phyloP scores from a whole-genome alignment of 768 basidiomycete species.

The Neoboletus magnificus region DNA sequence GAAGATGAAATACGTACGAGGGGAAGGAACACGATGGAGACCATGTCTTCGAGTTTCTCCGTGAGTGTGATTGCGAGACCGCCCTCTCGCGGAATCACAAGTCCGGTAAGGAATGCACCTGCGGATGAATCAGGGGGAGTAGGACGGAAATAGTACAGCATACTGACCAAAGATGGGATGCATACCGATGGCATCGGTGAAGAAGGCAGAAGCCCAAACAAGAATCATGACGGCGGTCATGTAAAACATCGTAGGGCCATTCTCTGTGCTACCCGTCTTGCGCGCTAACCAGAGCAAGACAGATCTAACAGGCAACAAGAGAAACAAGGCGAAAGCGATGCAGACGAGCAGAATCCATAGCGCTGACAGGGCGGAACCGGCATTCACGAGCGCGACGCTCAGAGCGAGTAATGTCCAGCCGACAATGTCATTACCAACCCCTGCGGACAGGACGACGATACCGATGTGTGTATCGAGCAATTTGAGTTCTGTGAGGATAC shows the following conservation, averaged over 20 bases:
- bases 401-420: conserved; percentile 90
- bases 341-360: conserved; percentile 81
- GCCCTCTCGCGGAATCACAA: conserved; percentile 84
- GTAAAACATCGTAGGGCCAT: conserved; percentile 82
- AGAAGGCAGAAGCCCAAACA: conserved; percentile 84
- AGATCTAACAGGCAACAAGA: conserved; percentile 64
- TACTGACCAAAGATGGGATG: conserved; percentile 80
- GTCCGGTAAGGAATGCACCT: conserved; percentile 80
- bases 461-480: conserved; percentile 90
- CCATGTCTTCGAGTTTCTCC: conserved; percentile 92
- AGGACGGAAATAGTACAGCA: not conserved
- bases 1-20: conserved; percentile 42
- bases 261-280: conserved; percentile 75
- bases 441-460: conserved; percentile 88
- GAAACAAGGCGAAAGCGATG: conserved; percentile 75
- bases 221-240: conserved; percentile 83
- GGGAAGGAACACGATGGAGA: conserved; percentile 84
- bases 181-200: conserved; percentile 91
- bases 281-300: conserved; percentile 69
- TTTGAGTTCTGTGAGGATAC: conserved; percentile 88
- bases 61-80: conserved; percentile 85
- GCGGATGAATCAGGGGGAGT: not conserved
- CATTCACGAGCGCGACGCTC: conserved; percentile 89
- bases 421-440: conserved; percentile 84
- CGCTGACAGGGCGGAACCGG: conserved; percentile 76